Base-by-base conservation (phyloP, 2,329 filamentous ascomycete species). In the Botryotinia convoluta region DNA sequence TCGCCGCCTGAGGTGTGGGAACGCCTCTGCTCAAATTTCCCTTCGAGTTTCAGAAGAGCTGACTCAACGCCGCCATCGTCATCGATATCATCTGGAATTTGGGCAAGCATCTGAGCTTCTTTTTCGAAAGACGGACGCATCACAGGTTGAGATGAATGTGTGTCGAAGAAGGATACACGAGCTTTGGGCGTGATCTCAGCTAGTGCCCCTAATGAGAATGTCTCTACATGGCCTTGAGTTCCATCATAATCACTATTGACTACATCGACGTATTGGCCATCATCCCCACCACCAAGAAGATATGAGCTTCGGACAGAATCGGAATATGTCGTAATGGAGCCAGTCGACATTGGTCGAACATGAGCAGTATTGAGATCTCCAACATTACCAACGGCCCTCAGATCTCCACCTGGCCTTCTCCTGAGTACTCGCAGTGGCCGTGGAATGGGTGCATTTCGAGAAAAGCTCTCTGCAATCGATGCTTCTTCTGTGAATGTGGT, bases 1-100 rank as follows among this genome's bases (percentile, higher is more conserved):
- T 72, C 70, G 29, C 74, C 70, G 16, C 51, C 63, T 22, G 78
- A 80, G 22, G 73, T 62, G 68, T 81, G 76, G 35, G 80, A 80
- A 26, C 76, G 77, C 57, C 81, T 88, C 77, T 87, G 90, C 80
- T 91, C 87, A 77, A 91, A 96, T 77, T 90, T 95, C 16, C 96
- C 96, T 83, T 99, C 96, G 0, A 99, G 86, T 79, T 98, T 99
- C 78, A 95, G 83, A 69, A 99, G 82, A 0, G 96, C 93, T n/a
- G 95, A 94, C 80, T 98, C 96, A 39, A 98, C 91, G 20, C 95
- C 95, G 10, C 94, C 94, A 79, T 97, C 93, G 63, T 92, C 91
- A 74, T 91, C 88, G 26, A 84, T 81, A 54, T 97, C 93, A 79
- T 98, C 95, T 0, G 95, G 94, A 39, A 98, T 93, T 72, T 93